Evolutionary conservation across 768 basidiomycete species (phyloP).

Genomic region (Xerocomellus chrysenteron): DNA sequence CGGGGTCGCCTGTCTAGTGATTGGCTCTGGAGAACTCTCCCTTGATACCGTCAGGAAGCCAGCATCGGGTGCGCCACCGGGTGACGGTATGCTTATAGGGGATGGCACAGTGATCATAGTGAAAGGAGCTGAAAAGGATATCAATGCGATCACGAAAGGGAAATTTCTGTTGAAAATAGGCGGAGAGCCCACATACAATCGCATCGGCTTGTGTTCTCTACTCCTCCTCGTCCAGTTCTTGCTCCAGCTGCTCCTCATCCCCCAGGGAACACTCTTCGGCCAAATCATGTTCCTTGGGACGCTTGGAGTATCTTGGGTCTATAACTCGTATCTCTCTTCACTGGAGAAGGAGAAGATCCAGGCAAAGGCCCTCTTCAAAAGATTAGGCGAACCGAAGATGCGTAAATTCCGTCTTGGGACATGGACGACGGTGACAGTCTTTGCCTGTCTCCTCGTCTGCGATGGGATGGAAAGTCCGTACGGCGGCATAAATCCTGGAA

Average conservation of each 20-base stretch:
- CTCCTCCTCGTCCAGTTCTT: conserved; percentile 35
- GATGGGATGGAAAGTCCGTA: conserved; percentile 20
- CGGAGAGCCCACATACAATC: conserved; percentile 12
- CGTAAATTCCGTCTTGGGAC: conserved; percentile 23
- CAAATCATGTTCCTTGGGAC: conserved; percentile 35
- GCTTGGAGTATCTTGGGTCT: conserved; percentile 34
- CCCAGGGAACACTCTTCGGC: conserved; percentile 35
- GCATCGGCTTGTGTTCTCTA: conserved; percentile 29
- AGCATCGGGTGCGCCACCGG: conserved; percentile 26
- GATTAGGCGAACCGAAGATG: conserved; percentile 13
- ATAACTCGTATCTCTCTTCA: conserved; percentile 37
- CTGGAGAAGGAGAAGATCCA: conserved; percentile 38
- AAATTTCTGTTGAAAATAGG: conserved; percentile 22
- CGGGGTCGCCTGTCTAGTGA: conserved; percentile 29
- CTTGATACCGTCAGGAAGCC: conserved; percentile 18
- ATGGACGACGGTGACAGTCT: conserved; percentile 25
- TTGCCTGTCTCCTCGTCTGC: conserved; percentile 25
- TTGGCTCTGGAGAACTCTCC: conserved; percentile 29
- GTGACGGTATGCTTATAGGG: conserved; percentile 32
- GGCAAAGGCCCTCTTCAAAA: conserved; percentile 14
- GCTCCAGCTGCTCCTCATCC: conserved; percentile 35
- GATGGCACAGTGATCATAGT: conserved; percentile 29
- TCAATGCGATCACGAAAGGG: conserved; percentile 35
- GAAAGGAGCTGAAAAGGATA: conserved; percentile 30
- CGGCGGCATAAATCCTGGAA: conserved; percentile 3